phyloP scores from a whole-genome alignment of 768 basidiomycete genomes.

The Termitomyces sp. region DNA sequence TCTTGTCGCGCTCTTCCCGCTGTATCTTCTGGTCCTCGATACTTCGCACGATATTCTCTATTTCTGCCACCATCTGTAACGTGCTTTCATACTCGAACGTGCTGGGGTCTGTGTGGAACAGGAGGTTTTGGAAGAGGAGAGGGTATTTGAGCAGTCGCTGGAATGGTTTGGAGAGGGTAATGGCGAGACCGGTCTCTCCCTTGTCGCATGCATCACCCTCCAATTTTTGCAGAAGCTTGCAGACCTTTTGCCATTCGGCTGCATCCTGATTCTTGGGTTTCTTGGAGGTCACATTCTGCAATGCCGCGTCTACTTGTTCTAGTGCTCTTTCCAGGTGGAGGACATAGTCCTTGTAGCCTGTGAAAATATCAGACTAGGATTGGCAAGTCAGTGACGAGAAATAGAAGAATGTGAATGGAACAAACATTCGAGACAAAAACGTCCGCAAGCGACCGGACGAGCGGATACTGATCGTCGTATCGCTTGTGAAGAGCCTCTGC shows the following conservation, averaged over 20 bases:
- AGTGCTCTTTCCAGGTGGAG: conserved; percentile 91
- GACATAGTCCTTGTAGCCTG: conserved; percentile 91
- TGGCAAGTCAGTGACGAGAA: conserved; percentile 5
- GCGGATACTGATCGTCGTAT: conserved; percentile 93
- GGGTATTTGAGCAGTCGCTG: conserved; percentile 97
- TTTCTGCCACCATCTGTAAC: conserved; percentile 93
- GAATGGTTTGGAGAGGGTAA: conserved; percentile 95
- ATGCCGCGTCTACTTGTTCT: conserved; percentile 77
- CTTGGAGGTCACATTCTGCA: conserved; percentile 61
- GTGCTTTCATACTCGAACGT: conserved; percentile 98
- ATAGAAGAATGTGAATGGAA: conserved; percentile 12
- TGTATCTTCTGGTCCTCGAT: conserved; percentile 99
- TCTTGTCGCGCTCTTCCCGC: conserved; percentile 94
- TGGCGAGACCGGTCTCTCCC: conserved; percentile 92
- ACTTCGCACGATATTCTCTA: conserved; percentile 91
- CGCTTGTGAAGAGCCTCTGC: conserved; percentile 82
- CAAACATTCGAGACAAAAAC: conserved; percentile 93
- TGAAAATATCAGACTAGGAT: conserved; percentile 81
- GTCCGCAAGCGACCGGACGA: conserved; percentile 89
- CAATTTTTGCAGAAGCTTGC: conserved; percentile 66
- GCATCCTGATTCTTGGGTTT: conserved; percentile 80
- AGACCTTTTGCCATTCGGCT: conserved; percentile 73
- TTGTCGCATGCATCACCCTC: conserved; percentile 79
- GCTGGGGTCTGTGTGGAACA: conserved; percentile 95
- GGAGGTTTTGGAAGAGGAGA: conserved; percentile 92